These are phyloP conservation scores for Syncephalastrum monosporum DNA, from an alignment of 371 early-diverging fungal species.

Conservation along the genomic window DNA sequence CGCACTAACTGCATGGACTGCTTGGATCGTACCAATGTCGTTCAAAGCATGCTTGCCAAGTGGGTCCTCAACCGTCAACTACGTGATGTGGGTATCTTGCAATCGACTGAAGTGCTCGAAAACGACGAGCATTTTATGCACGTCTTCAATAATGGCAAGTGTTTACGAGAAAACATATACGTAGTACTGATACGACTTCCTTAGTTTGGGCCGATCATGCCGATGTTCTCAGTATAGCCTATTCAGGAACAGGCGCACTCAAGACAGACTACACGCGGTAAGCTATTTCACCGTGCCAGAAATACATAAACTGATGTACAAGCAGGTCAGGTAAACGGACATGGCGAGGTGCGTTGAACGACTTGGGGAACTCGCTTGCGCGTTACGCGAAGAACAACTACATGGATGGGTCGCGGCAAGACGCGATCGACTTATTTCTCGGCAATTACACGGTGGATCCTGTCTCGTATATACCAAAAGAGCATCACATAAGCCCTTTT, in stretches of 20 bases:
- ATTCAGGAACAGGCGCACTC: slow-evolving; percentile 97
- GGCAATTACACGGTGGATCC: slow-evolving; percentile 63
- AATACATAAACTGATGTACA: background rate
- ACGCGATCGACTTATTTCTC: slow-evolving; percentile 77
- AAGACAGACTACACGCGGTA: slow-evolving; percentile 95
- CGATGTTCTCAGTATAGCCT: slow-evolving; percentile 90
- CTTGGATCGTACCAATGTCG: slow-evolving; percentile 98
- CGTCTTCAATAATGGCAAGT: slow-evolving; percentile 34
- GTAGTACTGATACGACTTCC: background rate
- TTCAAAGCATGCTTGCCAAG: slow-evolving; percentile 87
- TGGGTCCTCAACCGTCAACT: slow-evolving; percentile 65
- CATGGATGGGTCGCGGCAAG: slow-evolving; percentile 89
- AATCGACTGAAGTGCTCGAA: slow-evolving; percentile 59
- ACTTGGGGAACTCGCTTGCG: slow-evolving; percentile 75
- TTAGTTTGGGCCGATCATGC: slow-evolving; percentile 98
- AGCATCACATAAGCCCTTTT: slow-evolving; percentile 31
- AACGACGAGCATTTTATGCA: slow-evolving; percentile 38
- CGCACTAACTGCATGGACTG: slow-evolving; percentile 99
- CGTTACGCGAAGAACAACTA: slow-evolving; percentile 93
- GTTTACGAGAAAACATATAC: background rate
- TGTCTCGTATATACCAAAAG: slow-evolving; percentile 13
- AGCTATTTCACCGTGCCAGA: background rate
- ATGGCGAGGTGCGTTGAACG: slow-evolving; percentile 75
- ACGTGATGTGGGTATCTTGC: slow-evolving; percentile 61
- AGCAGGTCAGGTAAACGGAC: slow-evolving; percentile 81